A percentile compares a stretch with the other conserved stretches of the same genome.
phyloP scores from a whole-genome alignment of 768 basidiomycete species.

The Suillus fuscotomentosus region DNA sequence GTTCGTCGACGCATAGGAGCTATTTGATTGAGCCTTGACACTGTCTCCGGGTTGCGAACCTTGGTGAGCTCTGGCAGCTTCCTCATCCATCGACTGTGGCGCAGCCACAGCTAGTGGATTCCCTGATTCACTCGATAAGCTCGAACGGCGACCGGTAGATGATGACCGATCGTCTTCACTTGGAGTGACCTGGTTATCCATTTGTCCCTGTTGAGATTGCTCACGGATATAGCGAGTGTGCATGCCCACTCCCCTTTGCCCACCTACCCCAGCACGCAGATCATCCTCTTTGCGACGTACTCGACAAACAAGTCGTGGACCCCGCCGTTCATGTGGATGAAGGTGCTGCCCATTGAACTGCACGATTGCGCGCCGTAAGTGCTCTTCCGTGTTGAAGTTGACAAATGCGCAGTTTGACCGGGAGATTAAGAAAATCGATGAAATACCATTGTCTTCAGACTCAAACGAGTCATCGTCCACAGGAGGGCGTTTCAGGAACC shows the following conservation, averaged over 20 bases:
- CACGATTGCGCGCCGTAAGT: conserved; percentile 64
- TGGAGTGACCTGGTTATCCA: conserved; percentile 15
- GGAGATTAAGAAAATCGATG: conserved; percentile 90
- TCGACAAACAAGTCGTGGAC: conserved; percentile 81
- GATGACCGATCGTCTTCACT: conserved; percentile 9
- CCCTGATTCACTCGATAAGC: conserved; percentile 11
- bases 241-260: conserved; percentile 82
- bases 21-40: conserved; percentile 42
- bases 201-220: conserved; percentile 40
- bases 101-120: conserved; percentile 26
- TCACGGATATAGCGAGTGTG: conserved; percentile 83
- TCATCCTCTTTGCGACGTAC: conserved; percentile 82
- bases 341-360: conserved; percentile 72
- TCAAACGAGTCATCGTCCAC: conserved; percentile 2
- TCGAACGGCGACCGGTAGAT: conserved; percentile 3
- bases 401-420: conserved; percentile 95
- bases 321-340: conserved; percentile 68
- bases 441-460: conserved; percentile 48
- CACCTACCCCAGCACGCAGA: conserved; percentile 85
- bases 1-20: conserved; percentile 76
- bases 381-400: conserved; percentile 70
- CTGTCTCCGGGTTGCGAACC: conserved; percentile 9
- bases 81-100: conserved; percentile 38
- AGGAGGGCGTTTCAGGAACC: conserved; percentile 62
- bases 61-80: conserved; percentile 9